These are phyloP conservation scores for Cadophora sp. DNA, from an alignment of 2,329 filamentous ascomycete genomes.

Conservation along the genomic window DNA sequence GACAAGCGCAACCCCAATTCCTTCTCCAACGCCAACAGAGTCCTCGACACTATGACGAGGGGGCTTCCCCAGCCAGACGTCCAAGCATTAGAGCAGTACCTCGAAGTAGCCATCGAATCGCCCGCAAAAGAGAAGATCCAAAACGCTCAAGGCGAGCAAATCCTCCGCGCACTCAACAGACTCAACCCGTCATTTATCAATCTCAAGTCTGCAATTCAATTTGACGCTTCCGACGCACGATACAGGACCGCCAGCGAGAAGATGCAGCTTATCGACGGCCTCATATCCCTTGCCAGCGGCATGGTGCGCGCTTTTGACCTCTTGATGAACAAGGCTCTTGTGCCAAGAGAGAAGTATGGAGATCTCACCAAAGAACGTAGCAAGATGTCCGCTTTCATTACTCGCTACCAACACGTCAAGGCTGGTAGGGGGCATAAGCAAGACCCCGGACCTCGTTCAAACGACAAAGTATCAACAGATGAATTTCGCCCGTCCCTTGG, in stretches of 20 bases:
- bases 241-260: conserved; percentile 1
- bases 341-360: conserved; percentile 37
- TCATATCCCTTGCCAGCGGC: conserved; percentile 39
- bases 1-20: conserved; percentile 79
- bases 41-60: conserved; percentile 69
- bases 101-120: conserved; percentile 57
- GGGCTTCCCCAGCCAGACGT: conserved; percentile 56
- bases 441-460: not conserved
- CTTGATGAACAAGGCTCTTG: conserved; percentile 40
- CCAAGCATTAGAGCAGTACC: conserved; percentile 59
- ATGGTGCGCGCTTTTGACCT: conserved; percentile 46
- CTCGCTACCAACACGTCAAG: not conserved
- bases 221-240: conserved; percentile 28
- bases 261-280: conserved; percentile 23
- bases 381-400: conserved; percentile 46
- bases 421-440: not conserved
- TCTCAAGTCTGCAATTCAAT: conserved; percentile 38
- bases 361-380: conserved; percentile 42
- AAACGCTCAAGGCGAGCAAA: conserved; percentile 57
- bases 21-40: conserved; percentile 66
- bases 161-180: conserved; percentile 56
- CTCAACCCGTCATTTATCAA: conserved; percentile 46
- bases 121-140: conserved; percentile 45
- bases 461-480: not conserved
- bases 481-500: not conserved